phyloP scores from a whole-genome alignment of 2,329 filamentous ascomycete species.

The Alternaria metachromatica region DNA sequence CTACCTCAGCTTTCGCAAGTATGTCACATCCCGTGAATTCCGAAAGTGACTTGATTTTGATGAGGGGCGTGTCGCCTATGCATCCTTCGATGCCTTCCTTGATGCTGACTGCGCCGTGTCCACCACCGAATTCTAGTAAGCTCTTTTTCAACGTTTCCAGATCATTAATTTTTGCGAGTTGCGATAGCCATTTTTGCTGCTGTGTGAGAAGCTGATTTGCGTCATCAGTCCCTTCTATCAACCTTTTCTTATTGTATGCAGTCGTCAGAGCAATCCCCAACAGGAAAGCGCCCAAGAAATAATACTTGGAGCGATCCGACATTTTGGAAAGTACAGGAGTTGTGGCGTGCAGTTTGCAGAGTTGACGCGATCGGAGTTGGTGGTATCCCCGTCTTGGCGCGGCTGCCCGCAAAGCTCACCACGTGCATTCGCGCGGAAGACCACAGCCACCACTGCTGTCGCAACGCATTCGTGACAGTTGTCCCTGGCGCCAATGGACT shows the following conservation, averaged over 20 bases:
- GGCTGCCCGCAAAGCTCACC: slow-evolving; percentile 30
- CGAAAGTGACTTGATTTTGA: slow-evolving; percentile 84
- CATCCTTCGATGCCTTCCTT: slow-evolving; percentile 85
- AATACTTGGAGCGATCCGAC: slow-evolving; percentile 57
- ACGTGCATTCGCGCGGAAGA: slow-evolving; percentile 28
- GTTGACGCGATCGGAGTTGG: slow-evolving; percentile 27
- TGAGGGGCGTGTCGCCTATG: slow-evolving; percentile 91
- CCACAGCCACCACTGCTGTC: slow-evolving; percentile 20
- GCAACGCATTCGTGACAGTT: slow-evolving; percentile 13
- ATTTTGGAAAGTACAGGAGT: slow-evolving; percentile 23
- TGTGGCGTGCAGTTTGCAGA: background rate
- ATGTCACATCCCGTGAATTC: slow-evolving; percentile 88
- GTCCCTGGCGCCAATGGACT: slow-evolving; percentile 71
- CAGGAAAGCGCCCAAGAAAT: slow-evolving; percentile 75
- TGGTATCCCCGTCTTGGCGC: slow-evolving; percentile 36
- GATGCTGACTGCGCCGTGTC: slow-evolving; percentile 51
- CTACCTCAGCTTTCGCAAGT: slow-evolving; percentile 84
- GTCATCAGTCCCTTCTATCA: slow-evolving; percentile 26
- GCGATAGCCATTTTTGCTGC: slow-evolving; percentile 27
- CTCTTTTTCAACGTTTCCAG: slow-evolving; percentile 33
- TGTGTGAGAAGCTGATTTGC: slow-evolving; percentile 25
- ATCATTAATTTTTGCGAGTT: slow-evolving; percentile 33
- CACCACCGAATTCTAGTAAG: slow-evolving; percentile 24
- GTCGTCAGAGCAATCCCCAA: slow-evolving; percentile 74
- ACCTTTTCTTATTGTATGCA: slow-evolving; percentile 22